Percentiles rank a stretch among this genome's conserved stretches.
phyloP scores from a whole-genome alignment of 2,329 filamentous ascomycete genomes.

The Leptographium procerum region DNA sequence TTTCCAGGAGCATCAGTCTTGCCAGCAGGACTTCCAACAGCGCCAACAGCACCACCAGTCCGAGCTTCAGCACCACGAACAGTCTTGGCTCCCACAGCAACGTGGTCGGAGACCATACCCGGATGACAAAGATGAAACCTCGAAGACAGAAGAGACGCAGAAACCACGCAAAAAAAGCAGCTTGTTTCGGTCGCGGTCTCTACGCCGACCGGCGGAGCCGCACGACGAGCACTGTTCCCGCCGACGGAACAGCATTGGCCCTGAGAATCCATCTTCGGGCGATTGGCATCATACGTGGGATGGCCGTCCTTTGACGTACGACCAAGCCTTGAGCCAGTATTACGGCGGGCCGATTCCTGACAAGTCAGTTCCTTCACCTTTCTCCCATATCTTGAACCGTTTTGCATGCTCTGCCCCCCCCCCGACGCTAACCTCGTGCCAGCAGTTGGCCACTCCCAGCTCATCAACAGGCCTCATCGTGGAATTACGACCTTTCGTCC shows the following conservation, averaged over 20 bases:
- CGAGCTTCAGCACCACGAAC: background rate
- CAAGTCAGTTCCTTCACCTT: constrained; percentile 14
- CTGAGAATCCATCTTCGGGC: constrained; percentile 9
- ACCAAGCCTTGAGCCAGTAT: constrained; percentile 15
- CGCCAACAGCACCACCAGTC: constrained; percentile 1
- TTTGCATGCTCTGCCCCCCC: background rate
- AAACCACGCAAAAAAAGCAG: constrained; percentile 10
- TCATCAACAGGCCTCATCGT: constrained; percentile 26
- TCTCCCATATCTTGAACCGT: background rate
- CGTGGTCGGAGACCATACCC: background rate
- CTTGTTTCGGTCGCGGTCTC: constrained; percentile 26
- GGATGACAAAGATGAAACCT: background rate
- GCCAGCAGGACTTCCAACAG: constrained; percentile 8
- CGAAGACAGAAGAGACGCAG: background rate
- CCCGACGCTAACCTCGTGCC: background rate
- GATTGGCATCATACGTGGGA: constrained; percentile 1
- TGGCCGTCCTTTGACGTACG: constrained; percentile 20
- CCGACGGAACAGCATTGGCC: constrained; percentile 21
- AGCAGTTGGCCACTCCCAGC: constrained; percentile 20
- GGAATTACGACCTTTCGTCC: constrained; percentile 30
- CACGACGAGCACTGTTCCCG: constrained; percentile 12
- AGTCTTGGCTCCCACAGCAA: background rate
- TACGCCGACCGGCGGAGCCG: constrained; percentile 14
- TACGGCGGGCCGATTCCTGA: constrained; percentile 17
- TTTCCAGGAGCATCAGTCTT: constrained; percentile 8